Percentiles rank a stretch among this genome's conserved stretches.
Evolutionary conservation across 352 stramenopile genomes (phyloP).

Genomic region (Globisporangium middletonii): DNA sequence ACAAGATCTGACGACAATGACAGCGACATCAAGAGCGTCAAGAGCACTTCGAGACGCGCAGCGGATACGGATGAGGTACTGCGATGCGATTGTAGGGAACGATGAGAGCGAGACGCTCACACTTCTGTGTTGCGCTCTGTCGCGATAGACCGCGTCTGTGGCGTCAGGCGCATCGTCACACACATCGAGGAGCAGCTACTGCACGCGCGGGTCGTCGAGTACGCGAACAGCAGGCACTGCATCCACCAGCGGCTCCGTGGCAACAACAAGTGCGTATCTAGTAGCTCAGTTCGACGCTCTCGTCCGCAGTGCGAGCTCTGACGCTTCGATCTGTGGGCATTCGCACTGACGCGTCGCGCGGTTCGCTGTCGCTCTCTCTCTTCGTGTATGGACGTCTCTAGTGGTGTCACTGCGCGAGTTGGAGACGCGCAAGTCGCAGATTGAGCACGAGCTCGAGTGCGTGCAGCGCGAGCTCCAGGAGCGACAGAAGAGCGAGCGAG

Average conservation of each 20-base stretch:
- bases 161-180: constrained; percentile 2
- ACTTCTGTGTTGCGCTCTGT: neutral
- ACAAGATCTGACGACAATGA: neutral
- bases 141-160: constrained; percentile 18
- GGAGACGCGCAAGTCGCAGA: constrained; percentile 51
- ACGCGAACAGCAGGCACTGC: neutral
- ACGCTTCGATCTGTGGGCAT: too few species aligned
- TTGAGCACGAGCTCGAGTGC: constrained; percentile 20
- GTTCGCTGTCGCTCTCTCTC: too few species aligned
- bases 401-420: constrained; percentile 45
- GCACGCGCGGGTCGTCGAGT: neutral
- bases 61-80: constrained; percentile 1
- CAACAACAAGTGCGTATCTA: constrained; percentile 29
- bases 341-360: too few species aligned
- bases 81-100: too few species aligned
- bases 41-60: neutral
- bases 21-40: neutral
- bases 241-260: constrained; percentile 13
- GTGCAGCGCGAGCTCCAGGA: constrained; percentile 14
- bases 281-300: too few species aligned
- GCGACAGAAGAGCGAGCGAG: neutral
- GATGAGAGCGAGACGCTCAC: neutral
- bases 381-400: constrained; percentile 5
- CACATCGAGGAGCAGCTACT: constrained; percentile 10
- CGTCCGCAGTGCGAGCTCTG: neutral